Evolutionary conservation across 73 alveolate species (phyloP).

Genomic region (Diophrys sp.): DNA sequence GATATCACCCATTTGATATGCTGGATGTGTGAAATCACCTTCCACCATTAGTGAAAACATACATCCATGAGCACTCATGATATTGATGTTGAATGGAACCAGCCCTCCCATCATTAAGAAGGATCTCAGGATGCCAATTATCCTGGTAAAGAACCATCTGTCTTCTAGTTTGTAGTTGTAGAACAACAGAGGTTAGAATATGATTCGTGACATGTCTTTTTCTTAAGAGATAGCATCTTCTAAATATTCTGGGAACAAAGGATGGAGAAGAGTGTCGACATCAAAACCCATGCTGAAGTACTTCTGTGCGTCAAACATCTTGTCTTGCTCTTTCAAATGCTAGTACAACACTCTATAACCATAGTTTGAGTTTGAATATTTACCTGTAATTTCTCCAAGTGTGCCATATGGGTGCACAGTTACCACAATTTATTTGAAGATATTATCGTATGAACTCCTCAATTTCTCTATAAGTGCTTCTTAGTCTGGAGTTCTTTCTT

Average conservation of each 20-base stretch:
- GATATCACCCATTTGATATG: conserved; percentile 55
- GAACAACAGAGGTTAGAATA: conserved; percentile 52
- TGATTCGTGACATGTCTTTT: no score
- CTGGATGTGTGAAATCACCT: conserved; percentile 56
- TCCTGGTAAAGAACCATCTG: conserved; percentile 38
- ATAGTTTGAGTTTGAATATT: conserved; percentile 47
- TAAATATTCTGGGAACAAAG: no score
- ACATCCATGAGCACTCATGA: conserved; percentile 33
- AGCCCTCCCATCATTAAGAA: conserved; percentile 52
- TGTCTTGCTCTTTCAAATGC: no score
- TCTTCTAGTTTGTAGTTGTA: conserved; percentile 46
- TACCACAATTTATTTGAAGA: conserved; percentile 20
- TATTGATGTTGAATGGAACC: conserved; percentile 45
- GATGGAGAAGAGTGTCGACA: no score
- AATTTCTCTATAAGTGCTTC: background rate
- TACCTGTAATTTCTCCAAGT: conserved; percentile 60
- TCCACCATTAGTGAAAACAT: conserved; percentile 28
- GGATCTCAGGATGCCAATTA: conserved; percentile 39
- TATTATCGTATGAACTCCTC: background rate
- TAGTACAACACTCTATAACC: conserved; percentile 15
- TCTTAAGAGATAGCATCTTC: no score
- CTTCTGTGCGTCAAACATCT: no score
- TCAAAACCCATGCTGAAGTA: no score
- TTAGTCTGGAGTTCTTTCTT: conserved; percentile 50
- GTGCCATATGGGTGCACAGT: conserved; percentile 35